Evolutionary conservation across 2,329 filamentous ascomycete species (phyloP).

Genomic region (Cryphonectria parasitica): DNA sequence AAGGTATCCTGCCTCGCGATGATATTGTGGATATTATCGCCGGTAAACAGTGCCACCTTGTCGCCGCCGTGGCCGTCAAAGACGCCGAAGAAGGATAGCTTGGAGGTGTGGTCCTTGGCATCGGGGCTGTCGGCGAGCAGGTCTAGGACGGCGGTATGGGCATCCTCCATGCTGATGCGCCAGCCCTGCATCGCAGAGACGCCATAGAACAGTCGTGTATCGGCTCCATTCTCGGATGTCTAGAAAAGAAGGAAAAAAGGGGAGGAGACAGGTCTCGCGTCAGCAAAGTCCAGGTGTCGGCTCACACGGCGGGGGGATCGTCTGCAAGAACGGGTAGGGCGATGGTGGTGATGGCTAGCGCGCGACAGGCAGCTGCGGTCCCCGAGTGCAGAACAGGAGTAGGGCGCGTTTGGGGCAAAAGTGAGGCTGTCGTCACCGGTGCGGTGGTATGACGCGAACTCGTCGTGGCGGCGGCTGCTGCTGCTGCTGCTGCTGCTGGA

Average conservation of each 20-base stretch:
- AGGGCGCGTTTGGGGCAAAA: not conserved
- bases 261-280: conserved; percentile 32
- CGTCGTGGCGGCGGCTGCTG: not conserved
- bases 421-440: conserved; percentile 14
- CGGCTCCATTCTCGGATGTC: conserved; percentile 87
- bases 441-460: not conserved
- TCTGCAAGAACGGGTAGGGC: not conserved
- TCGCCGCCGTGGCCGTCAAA: conserved; percentile 98
- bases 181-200: conserved; percentile 99
- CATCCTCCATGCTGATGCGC: conserved; percentile 99
- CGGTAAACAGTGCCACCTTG: conserved; percentile 91
- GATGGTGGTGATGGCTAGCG: no score
- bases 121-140: conserved; percentile 65
- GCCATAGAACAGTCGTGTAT: conserved; percentile 91
- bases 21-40: conserved; percentile 92
- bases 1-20: conserved; percentile 94
- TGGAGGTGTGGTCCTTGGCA: conserved; percentile 68
- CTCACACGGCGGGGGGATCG: not conserved
- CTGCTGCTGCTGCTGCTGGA: no score
- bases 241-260: conserved; percentile 44
- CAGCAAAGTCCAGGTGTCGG: conserved; percentile 32
- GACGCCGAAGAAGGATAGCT: conserved; percentile 94
- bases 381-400: not conserved
- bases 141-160: conserved; percentile 88
- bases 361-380: not conserved